Conservation (phyloP, 2,329 filamentous ascomycete genomes). For the Emmonsia crescens region DNA sequence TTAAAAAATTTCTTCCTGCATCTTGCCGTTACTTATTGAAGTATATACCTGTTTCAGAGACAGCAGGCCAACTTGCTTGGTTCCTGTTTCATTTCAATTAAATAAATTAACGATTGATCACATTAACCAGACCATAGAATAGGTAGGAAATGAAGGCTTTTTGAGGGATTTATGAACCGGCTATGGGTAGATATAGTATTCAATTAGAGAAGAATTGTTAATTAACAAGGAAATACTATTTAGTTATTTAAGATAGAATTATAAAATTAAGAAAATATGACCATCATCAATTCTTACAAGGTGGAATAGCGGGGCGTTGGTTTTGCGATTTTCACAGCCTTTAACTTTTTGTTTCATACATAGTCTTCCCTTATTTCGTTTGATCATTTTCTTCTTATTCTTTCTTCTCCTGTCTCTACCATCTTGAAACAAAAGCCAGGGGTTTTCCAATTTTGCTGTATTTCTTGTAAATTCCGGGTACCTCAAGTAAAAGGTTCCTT, state of each 20-base stretch:
- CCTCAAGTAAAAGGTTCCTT: neutral
- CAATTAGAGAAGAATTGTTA: neutral
- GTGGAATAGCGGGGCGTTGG: neutral
- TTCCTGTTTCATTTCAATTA: neutral
- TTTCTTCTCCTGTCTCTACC: neutral
- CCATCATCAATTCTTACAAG: no score
- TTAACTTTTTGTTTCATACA: neutral
- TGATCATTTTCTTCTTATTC: neutral
- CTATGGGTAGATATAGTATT: neutral
- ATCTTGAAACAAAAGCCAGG: neutral
- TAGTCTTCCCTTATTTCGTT: neutral
- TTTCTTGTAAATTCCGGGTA: neutral
- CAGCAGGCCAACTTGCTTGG: neutral
- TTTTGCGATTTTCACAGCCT: neutral
- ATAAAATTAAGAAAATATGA: no score
- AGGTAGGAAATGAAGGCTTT: neutral
- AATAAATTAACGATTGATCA: neutral
- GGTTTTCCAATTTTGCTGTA: neutral
- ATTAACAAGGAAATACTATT: no score
- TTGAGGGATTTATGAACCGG: neutral
- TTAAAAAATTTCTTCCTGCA: neutral
- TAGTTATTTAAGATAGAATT: no score
- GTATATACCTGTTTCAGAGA: neutral
- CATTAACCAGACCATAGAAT: neutral
- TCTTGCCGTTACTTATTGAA: neutral